phyloP scores from a whole-genome alignment of 2,329 filamentous ascomycete species.

The Clarireedia paspali region DNA sequence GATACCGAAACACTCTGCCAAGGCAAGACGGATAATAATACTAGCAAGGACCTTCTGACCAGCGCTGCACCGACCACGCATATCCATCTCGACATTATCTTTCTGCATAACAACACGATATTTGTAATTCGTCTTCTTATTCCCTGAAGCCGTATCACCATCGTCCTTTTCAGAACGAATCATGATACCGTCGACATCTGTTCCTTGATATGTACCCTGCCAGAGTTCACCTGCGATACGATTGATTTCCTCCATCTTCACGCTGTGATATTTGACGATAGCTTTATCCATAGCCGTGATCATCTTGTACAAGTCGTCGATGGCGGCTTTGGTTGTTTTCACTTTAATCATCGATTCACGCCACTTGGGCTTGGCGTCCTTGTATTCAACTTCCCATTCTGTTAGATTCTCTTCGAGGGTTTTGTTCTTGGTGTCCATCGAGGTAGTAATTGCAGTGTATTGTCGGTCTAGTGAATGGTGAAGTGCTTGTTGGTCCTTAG shows the following conservation, averaged over 20 bases:
- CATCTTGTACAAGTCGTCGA: slow-evolving; percentile 83
- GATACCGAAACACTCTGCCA: slow-evolving; percentile 92
- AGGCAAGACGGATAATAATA: slow-evolving; percentile 93
- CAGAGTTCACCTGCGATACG: slow-evolving; percentile 92
- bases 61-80: slow-evolving; percentile 94
- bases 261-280: slow-evolving; percentile 90
- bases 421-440: slow-evolving; percentile 77
- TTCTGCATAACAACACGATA: slow-evolving; percentile 98
- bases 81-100: slow-evolving; percentile 96
- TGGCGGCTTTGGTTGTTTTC: slow-evolving; percentile 84
- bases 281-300: slow-evolving; percentile 82
- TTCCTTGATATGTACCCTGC: slow-evolving; percentile 93
- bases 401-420: slow-evolving; percentile 64
- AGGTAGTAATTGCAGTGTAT: slow-evolving; percentile 65
- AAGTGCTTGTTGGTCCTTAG: slow-evolving; percentile 55
- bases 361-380: slow-evolving; percentile 71
- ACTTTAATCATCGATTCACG: slow-evolving; percentile 85
- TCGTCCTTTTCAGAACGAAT: slow-evolving; percentile 88
- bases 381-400: slow-evolving; percentile 83
- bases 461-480: slow-evolving; percentile 65
- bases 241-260: slow-evolving; percentile 99
- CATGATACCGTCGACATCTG: slow-evolving; percentile 92
- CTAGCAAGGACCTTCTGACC: slow-evolving; percentile 94
- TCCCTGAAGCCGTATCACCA: slow-evolving; percentile 39
- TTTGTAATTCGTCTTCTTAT: slow-evolving; percentile 73